These are phyloP conservation scores for Solanum paucissectum DNA, from an alignment of 257 asterid genomes.

Conservation along the genomic window DNA sequence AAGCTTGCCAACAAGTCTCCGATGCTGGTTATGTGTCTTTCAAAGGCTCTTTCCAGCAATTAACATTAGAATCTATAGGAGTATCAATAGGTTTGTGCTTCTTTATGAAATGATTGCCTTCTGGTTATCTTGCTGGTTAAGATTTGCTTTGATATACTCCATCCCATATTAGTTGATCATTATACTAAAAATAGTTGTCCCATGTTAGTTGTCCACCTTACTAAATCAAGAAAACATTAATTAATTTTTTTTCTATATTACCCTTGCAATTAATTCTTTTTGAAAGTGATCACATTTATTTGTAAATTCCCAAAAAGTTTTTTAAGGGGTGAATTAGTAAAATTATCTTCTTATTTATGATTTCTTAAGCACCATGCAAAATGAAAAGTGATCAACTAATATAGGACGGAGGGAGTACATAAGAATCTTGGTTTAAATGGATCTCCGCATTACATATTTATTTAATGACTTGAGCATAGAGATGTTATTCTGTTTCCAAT, in stretches of 20 bases:
- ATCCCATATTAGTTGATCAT: not conserved
- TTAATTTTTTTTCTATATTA: not conserved
- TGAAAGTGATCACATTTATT: not conserved
- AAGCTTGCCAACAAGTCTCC: not conserved
- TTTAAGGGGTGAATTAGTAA: not conserved
- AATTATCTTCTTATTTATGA: not conserved
- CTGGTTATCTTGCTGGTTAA: not conserved
- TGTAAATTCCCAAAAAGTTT: no score
- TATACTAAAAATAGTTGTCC: not conserved
- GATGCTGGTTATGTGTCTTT: not conserved
- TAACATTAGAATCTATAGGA: not conserved
- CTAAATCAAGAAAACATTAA: not conserved
- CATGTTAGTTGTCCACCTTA: not conserved
- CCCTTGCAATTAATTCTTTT: not conserved
- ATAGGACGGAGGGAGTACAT: not conserved
- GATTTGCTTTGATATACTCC: not conserved
- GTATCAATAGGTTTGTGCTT: not conserved
- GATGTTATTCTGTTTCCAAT: not conserved
- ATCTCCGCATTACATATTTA: not conserved
- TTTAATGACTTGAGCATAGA: not conserved
- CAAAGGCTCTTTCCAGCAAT: not conserved
- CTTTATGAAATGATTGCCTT: not conserved
- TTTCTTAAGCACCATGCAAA: not conserved
- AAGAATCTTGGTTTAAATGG: not conserved
- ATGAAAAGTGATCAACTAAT: not conserved